These are phyloP conservation scores for Entophlyctis helioformis DNA, from an alignment of 192 early-diverging fungal genomes.

Conservation along the genomic window DNA sequence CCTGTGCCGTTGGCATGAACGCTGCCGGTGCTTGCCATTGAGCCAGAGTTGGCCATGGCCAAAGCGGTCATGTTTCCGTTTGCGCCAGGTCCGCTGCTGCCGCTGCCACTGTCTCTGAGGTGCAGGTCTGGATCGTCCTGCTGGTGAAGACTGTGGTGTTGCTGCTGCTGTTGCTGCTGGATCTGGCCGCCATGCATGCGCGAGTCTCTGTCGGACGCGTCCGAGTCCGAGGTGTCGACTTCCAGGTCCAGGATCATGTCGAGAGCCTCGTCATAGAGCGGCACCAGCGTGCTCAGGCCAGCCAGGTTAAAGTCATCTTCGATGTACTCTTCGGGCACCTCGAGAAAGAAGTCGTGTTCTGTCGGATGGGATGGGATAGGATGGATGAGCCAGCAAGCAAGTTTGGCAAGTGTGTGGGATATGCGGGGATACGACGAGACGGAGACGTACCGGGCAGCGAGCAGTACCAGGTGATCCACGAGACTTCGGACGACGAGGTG, in stretches of 20 bases:
- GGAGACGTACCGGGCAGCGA: conserved; percentile 34
- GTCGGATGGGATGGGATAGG: not conserved
- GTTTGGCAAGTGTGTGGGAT: not conserved
- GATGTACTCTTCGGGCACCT: conserved; percentile 50
- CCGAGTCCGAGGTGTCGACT: conserved; percentile 7
- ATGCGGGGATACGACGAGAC: not conserved
- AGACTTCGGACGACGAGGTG: no score
- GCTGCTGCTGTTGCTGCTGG: no score
- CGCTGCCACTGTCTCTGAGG: no score
- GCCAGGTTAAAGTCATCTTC: conserved; percentile 97
- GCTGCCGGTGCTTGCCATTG: conserved; percentile 34
- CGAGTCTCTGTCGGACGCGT: no score
- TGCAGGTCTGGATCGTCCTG: no score
- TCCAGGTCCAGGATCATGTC: conserved; percentile 88
- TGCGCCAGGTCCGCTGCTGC: no score
- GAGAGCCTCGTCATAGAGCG: conserved; percentile 81
- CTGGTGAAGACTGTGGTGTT: no score
- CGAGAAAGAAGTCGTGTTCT: conserved; percentile 39
- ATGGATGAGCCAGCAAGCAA: not conserved
- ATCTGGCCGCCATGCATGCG: no score
- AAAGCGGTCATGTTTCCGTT: no score
- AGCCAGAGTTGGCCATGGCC: no score
- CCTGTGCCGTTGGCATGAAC: no score
- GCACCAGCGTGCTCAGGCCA: conserved; percentile 70
- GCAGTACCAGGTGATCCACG: conserved; percentile 53